Percentiles rank a stretch among this genome's conserved stretches.
Conservation (phyloP, 108 stramenopile genomes). For the Conticribra guillardii region DNA sequence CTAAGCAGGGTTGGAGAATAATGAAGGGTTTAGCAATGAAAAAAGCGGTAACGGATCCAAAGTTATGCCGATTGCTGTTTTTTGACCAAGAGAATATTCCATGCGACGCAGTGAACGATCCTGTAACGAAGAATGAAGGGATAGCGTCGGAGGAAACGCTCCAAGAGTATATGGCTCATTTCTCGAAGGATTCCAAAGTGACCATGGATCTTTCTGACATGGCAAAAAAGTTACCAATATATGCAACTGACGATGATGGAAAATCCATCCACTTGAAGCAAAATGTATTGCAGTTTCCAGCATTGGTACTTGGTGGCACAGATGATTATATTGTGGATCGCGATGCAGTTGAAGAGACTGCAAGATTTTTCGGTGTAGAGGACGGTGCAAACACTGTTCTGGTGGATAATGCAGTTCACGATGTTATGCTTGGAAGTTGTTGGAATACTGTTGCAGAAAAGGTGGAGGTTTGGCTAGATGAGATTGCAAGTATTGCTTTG, state of each 20-base stretch:
- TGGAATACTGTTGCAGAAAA: constrained; percentile 59
- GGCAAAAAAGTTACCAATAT: constrained; percentile 49
- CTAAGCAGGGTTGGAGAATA: constrained; percentile 57
- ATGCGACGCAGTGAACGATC: too few relatives aligned
- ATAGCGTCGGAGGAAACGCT: too few relatives aligned
- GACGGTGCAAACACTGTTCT: constrained; percentile 29
- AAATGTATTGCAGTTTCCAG: constrained; percentile 22
- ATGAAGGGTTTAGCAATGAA: constrained; percentile 73
- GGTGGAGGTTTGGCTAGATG: constrained; percentile 48
- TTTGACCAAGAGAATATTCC: too few relatives aligned
- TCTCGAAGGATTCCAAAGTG: constrained; percentile 57
- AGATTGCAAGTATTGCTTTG: too few relatives aligned
- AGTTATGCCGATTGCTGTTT: constrained; percentile 61
- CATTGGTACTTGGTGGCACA: constrained; percentile 65
- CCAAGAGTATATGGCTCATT: constrained; percentile 60
- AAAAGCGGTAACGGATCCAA: constrained; percentile 32
- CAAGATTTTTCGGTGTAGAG: constrained; percentile 58
- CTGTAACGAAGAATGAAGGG: too few relatives aligned
- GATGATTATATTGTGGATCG: constrained; percentile 72
- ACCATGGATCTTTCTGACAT: constrained; percentile 66
- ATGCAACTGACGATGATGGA: constrained; percentile 26
- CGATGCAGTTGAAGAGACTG: constrained; percentile 65
- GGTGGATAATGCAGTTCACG: constrained; percentile 69
- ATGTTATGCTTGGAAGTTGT: constrained; percentile 71
- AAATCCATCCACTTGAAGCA: constrained; percentile 32